Percentiles rank a stretch among this genome's conserved stretches.
These are phyloP conservation scores for Melanopsichium pennsylvanicum DNA, from an alignment of 1,284 basidiomycete genomes.

Conservation along the genomic window DNA sequence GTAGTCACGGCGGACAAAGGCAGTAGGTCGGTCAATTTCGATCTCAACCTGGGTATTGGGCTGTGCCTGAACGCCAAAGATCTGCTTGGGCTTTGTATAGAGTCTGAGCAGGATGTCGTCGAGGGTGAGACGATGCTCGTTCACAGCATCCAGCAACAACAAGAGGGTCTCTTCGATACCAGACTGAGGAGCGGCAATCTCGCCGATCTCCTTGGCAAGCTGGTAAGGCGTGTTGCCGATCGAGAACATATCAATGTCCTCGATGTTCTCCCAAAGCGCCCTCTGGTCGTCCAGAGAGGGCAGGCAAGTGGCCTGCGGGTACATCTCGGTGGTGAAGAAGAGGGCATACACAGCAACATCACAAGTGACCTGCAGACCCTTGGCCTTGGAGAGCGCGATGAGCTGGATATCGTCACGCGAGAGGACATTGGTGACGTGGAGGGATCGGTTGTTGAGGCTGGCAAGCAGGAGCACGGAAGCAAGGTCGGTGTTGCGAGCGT, in stretches of 20 bases:
- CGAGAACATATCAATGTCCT: constrained; percentile 88
- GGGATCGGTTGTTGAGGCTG: constrained; percentile 84
- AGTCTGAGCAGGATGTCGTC: constrained; percentile 82
- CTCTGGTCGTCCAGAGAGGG: constrained; percentile 82
- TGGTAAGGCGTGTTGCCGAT: constrained; percentile 84
- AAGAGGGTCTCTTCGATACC: constrained; percentile 90
- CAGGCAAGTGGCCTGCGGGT: constrained; percentile 71
- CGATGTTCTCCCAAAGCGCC: constrained; percentile 85
- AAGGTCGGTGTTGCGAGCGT: constrained; percentile 89
- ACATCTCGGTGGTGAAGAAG: constrained; percentile 82
- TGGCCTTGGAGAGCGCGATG: constrained; percentile 93
- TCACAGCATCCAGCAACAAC: constrained; percentile 85
- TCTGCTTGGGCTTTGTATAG: constrained; percentile 88
- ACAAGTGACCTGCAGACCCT: constrained; percentile 92
- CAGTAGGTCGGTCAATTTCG: constrained; percentile 83
- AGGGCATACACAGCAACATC: constrained; percentile 92
- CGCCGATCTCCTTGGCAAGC: constrained; percentile 75
- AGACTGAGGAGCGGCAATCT: constrained; percentile 75
- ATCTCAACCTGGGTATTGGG: constrained; percentile 77
- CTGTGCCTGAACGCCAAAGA: constrained; percentile 90
- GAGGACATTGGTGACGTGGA: constrained; percentile 94
- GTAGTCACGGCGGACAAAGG: constrained; percentile 70
- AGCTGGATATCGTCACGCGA: constrained; percentile 86
- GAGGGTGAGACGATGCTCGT: constrained; percentile 79
- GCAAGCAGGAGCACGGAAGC: constrained; percentile 92